These are phyloP conservation scores for Ustilago lituana DNA, from an alignment of 1,284 basidiomycete genomes.

Conservation along the genomic window DNA sequence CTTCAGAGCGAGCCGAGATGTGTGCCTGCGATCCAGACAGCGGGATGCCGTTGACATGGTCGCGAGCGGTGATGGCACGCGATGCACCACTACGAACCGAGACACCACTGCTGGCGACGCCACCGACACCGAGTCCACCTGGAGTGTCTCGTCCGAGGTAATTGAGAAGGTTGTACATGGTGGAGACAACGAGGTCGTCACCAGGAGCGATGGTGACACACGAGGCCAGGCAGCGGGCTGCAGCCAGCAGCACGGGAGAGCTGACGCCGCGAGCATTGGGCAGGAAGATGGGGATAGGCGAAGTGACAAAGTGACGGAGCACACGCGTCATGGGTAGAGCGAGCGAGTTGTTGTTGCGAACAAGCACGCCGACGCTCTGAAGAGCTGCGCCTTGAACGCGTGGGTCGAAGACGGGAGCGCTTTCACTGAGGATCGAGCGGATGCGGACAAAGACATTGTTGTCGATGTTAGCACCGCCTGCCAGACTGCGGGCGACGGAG, in stretches of 20 bases:
- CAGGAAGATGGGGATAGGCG: constrained; percentile 86
- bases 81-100: constrained; percentile 70
- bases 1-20: constrained; percentile 73
- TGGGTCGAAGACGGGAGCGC: constrained; percentile 81
- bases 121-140: constrained; percentile 68
- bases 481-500: constrained; percentile 76
- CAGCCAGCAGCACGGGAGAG: constrained; percentile 82
- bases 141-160: constrained; percentile 79
- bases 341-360: constrained; percentile 83
- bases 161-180: constrained; percentile 94
- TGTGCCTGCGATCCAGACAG: constrained; percentile 43
- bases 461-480: constrained; percentile 69
- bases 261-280: constrained; percentile 70
- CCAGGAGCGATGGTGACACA: constrained; percentile 87
- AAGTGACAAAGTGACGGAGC: constrained; percentile 86
- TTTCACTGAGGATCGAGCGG: constrained; percentile 80
- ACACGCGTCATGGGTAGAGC: constrained; percentile 81
- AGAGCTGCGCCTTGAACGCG: constrained; percentile 85
- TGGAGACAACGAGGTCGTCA: constrained; percentile 90
- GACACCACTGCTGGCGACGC: constrained; percentile 70
- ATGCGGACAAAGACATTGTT: constrained; percentile 77
- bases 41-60: constrained; percentile 37
- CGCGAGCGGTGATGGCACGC: constrained; percentile 44
- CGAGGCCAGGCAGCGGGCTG: constrained; percentile 86
- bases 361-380: constrained; percentile 80